phyloP scores from a whole-genome alignment of 371 early-diverging fungal genomes.

The Saksenaea vasiformis region DNA sequence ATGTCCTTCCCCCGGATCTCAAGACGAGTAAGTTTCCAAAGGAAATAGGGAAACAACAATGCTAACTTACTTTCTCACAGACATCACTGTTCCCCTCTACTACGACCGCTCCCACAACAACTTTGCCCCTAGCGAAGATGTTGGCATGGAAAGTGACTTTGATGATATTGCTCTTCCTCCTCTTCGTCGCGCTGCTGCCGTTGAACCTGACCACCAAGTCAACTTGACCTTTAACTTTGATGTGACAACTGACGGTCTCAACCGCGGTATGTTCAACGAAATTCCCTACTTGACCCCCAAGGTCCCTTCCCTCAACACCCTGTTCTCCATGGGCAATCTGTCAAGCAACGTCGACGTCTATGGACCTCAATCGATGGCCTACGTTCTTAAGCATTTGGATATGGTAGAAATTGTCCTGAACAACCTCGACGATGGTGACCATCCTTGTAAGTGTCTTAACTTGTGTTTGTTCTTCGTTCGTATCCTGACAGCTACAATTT shows the following conservation, averaged over 20 bases:
- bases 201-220: slow-evolving; percentile 44
- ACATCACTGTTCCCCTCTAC: slow-evolving; percentile 52
- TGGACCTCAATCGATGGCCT: slow-evolving; percentile 57
- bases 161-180: slow-evolving; percentile 54
- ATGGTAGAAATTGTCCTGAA: slow-evolving; percentile 56
- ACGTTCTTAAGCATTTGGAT: slow-evolving; percentile 49
- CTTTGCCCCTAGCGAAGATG: slow-evolving; percentile 32
- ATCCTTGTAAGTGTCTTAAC: slow-evolving; percentile 55
- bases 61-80: slow-evolving; percentile 1
- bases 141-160: slow-evolving; percentile 31
- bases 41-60: too few relatives aligned
- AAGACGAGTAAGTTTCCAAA: slow-evolving; percentile 29
- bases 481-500: neutral
- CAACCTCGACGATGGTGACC: slow-evolving; percentile 63
- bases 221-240: slow-evolving; percentile 59
- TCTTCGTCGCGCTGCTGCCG: slow-evolving; percentile 27
- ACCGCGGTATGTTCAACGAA: slow-evolving; percentile 79
- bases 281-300: slow-evolving; percentile 63
- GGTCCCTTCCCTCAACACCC: slow-evolving; percentile 67
- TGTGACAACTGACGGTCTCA: slow-evolving; percentile 66
- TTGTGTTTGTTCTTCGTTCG: neutral
- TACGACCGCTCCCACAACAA: slow-evolving; percentile 40
- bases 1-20: slow-evolving; percentile 54
- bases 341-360: slow-evolving; percentile 53
- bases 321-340: slow-evolving; percentile 55